A percentile compares a stretch with the other conserved stretches of the same genome.
These are phyloP conservation scores for Mikania micrantha DNA, from an alignment of 129 eudicot genomes.

Conservation along the genomic window DNA sequence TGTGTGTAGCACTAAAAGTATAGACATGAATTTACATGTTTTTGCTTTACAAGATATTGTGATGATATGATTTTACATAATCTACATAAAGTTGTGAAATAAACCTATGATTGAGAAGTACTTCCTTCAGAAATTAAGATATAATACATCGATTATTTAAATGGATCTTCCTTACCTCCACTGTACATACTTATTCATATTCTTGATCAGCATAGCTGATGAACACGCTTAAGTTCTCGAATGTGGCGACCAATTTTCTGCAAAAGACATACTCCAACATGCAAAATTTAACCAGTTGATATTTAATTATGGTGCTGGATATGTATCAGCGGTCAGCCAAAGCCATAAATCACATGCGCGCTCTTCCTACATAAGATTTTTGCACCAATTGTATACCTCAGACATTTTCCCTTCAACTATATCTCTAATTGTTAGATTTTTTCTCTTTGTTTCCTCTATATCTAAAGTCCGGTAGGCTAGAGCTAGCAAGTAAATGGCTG, in stretches of 20 bases:
- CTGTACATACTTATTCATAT: constrained; percentile 6
- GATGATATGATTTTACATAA: constrained; percentile 14
- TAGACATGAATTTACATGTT: constrained; percentile 18
- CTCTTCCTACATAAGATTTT: constrained; percentile 36
- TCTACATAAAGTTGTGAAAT: constrained; percentile 7
- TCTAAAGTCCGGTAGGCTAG: constrained; percentile 95
- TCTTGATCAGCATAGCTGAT: constrained; percentile 4
- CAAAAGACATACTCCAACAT: not conserved
- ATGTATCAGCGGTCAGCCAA: not conserved
- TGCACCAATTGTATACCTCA: constrained; percentile 57
- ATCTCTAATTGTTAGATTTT: constrained; percentile 39
- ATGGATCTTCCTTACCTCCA: constrained; percentile 15
- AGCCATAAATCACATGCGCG: not conserved
- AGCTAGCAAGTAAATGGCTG: constrained; percentile 87
- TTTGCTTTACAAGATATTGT: constrained; percentile 1
- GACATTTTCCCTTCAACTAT: constrained; percentile 42
- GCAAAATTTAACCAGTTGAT: constrained; percentile 10
- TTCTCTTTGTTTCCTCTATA: constrained; percentile 63
- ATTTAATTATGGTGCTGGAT: constrained; percentile 5
- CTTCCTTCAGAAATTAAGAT: not conserved
- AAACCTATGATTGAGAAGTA: not conserved
- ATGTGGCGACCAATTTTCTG: not conserved
- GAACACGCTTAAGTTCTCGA: constrained; percentile 1
- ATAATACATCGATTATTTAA: not conserved
- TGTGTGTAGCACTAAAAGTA: not conserved